Evolutionary conservation across 1,284 basidiomycete genomes (phyloP), one percentile per base, ranked within the genome.

Genomic region (Singerocomus rubriflavus): DNA sequence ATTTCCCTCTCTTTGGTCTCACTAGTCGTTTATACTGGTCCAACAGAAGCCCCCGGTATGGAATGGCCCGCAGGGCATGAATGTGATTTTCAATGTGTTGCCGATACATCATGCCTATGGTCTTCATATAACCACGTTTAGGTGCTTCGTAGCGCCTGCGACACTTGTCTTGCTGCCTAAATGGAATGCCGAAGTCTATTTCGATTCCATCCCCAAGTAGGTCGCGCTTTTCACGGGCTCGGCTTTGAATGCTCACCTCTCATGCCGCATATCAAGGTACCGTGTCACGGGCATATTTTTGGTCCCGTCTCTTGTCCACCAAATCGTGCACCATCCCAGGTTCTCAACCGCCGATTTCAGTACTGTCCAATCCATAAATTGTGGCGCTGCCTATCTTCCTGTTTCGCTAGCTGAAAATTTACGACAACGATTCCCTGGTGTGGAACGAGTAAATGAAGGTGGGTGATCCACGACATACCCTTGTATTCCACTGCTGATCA

Each of bases 91-190:
- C 29, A 80, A 72, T 0, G 81, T 82, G 57, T 66, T 90, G 2
- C 88, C 88, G 0, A 72, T 89, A 43, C 81, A 88, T 58, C 88
- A 90, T 57, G 71, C 77, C 1, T 87, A 78, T 57, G 88, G 85
- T 5, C 70, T 88, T 16, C 78, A 84, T 49, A 54, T 70, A 3
- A 74, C 75, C 51, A 70, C 71, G 13, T 78, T 89, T 62, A 76
- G 79, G 14, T 49, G 70, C 5, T 73, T 82, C 51, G 54, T 76
- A 6, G 25, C 60, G 0, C 79, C 75, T 0, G 52, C 54, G 9
- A 85, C 84, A 0, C 53, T 75, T 4, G 64, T 88, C 12, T 63
- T 89, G 33, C 66, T 88, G 16, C 73, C 78, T 0, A 74, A 73
- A 50, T 91, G 88, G 86, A 74, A 83, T 49, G 58, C 74, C 13